These are phyloP conservation scores for Sapria himalayana DNA, from an alignment of 345 rosid genomes.

Conservation along the genomic window DNA sequence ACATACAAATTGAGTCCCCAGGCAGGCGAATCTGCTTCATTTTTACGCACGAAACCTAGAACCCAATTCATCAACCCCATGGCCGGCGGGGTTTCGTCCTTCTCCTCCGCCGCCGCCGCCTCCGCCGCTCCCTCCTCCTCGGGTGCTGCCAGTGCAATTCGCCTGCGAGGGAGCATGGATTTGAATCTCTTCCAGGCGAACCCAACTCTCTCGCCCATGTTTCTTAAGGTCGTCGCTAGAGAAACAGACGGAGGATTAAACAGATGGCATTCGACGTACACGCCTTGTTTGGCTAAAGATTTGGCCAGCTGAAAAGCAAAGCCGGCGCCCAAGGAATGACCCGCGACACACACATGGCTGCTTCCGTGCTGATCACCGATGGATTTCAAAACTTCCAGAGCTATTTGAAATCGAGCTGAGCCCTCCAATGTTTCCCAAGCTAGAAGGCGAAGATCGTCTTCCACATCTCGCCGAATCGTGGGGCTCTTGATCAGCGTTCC, in stretches of 20 bases:
- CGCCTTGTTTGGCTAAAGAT: constrained; percentile 65
- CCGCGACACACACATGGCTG: constrained; percentile 57
- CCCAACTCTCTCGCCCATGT: constrained; percentile 64
- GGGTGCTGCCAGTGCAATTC: background rate
- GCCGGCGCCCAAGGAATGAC: constrained; percentile 93
- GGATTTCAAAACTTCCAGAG: constrained; percentile 35
- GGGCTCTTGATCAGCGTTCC: constrained; percentile 74
- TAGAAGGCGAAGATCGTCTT: constrained; percentile 87
- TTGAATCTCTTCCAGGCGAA: constrained; percentile 53
- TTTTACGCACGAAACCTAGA: constrained; percentile 22
- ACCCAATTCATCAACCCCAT: constrained; percentile 47
- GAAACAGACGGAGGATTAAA: constrained; percentile 91
- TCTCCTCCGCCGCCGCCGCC: constrained; percentile 4
- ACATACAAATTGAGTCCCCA: constrained; percentile 87
- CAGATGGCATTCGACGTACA: constrained; percentile 69
- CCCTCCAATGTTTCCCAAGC: constrained; percentile 96
- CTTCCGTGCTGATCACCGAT: constrained; percentile 66
- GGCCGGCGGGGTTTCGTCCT: constrained; percentile 9
- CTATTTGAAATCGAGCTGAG: constrained; percentile 59
- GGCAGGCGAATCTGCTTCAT: constrained; percentile 16
- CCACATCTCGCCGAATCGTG: constrained; percentile 61
- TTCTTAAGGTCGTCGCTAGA: constrained; percentile 74
- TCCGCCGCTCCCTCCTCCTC: constrained; percentile 6
- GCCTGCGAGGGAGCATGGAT: constrained; percentile 52
- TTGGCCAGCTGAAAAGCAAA: constrained; percentile 95